Evolutionary conservation across 257 asterid genomes (phyloP), one percentile per base, ranked within the genome.

Genomic region (Solanum ossicruentum): DNA sequence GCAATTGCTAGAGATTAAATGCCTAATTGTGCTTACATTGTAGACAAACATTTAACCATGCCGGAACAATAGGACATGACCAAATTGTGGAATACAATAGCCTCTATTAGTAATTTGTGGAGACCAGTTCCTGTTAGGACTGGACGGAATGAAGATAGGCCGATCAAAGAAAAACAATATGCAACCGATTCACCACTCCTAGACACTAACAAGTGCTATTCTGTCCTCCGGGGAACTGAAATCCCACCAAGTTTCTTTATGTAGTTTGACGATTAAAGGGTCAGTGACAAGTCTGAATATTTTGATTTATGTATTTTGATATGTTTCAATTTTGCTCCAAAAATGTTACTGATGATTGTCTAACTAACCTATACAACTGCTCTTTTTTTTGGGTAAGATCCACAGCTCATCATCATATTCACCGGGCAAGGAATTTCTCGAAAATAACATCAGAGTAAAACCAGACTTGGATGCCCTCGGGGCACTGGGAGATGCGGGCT

Each of bases 401-500:
- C 92, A 91, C 85, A 91, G 96, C 72, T 92, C 97, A 15, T 91
- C 96, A 43, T 91, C 97, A 16, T 93, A 78, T 70, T 12, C 83
- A 3, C 91, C 91, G 13, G 82, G 89, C 20, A 85, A 85, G 13
- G 87, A 88, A 60, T 92, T 93, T 83, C 91, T 92, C 3, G 93
- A 92, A 80, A 89, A 89, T 6, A 82, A 92, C 75, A 90, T 95
- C 47, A 83, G 95, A 87, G 93, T 90, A 70, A 95, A 95, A 70
- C 92, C 94, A 13, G 97, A 95, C 13, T 85, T 95, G 20, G 95
- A 95, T 69, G 87, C 93, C 60, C 93, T 93, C 20, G 97, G 98
- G 80, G 98, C 95, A 21, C 86, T 95, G 43, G 97, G 98, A 72
- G 98, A 93, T 47, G 78, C 93, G 0, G 97, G 97, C 20, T 95